Base-by-base conservation (phyloP, 2,329 filamentous ascomycete species). In the Alternaria incomplexa region DNA sequence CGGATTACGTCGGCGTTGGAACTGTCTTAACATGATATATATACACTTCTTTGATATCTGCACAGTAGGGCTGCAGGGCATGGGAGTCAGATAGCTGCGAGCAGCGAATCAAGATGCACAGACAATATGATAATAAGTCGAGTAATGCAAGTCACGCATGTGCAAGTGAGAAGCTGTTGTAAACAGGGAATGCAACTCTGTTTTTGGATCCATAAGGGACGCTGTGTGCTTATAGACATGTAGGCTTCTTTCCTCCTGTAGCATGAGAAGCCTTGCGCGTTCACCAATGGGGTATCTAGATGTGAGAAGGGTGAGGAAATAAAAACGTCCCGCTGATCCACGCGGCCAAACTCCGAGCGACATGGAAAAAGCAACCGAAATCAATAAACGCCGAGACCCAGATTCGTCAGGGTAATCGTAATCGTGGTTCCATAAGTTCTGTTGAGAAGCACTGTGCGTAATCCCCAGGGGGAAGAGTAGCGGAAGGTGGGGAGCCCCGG, bases 181-280 rank as follows among this genome's bases (percentile, higher is more conserved):
- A 50, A 50, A 54, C 50, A 51, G 50, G 43, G 23, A 60, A 58
- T 47, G 30, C 25, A 56, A 64, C 44, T 65, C 56, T 76, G 69
- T 75, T 77, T 75, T 76, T 74, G 68, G 65, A 64, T 72, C 73
- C 72, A 73, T 69, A 63, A 66, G 67, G 65, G 67, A 73, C 70
- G 73, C 68, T 69, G 26, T 28, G 59, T 67, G 62, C 73, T 69
- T 73, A 68, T 60, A 52, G 56, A 58, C 53, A 60, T 68, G 15
- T 68, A 70, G 71, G 72, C 69, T 63, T 65, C 64, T 56, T 55
- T 65, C 48, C 48, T 52, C 48, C 61, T 28, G 67, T 67, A 73
- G 73, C 72, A 66, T 73, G 73, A 73, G 65, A 75, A 76, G 75
- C 74, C 73, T 70, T 70, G 69, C 71, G 75, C 74, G 73, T 73